Conservation (phyloP, 495 filamentous ascomycete species). For the Pseudomonodictys pantanalensis region DNA sequence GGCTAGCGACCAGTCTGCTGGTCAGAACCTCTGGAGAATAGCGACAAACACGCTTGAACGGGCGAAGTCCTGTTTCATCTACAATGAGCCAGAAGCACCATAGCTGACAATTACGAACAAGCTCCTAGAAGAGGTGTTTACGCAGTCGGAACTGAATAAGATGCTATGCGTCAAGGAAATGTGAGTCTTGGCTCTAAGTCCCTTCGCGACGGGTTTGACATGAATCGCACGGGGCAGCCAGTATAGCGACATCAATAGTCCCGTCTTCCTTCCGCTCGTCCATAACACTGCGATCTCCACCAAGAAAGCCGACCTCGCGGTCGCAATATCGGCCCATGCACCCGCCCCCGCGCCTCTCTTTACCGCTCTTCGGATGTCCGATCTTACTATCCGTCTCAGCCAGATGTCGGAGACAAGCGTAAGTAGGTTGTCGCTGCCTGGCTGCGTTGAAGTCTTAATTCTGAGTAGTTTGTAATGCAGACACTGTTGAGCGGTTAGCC, state of each 20-base stretch:
- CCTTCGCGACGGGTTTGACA: background rate
- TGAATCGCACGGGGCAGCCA: background rate
- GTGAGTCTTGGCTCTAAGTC: background rate
- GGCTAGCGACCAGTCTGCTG: background rate
- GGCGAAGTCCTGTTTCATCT: background rate
- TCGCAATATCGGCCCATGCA: background rate
- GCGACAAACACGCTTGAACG: background rate
- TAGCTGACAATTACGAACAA: background rate
- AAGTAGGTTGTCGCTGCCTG: background rate
- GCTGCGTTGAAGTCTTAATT: background rate
- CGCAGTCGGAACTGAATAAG: background rate
- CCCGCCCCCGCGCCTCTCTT: background rate
- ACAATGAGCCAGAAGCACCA: background rate
- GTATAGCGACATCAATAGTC: background rate
- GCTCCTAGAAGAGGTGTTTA: background rate
- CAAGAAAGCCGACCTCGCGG: background rate
- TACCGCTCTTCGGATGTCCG: background rate
- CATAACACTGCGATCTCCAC: background rate
- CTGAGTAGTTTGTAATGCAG: too few species aligned
- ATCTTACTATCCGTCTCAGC: background rate
- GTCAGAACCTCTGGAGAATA: background rate
- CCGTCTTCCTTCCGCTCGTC: background rate
- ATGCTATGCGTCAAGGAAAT: background rate
- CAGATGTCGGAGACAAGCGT: background rate
- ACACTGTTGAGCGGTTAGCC: too few species aligned